phyloP scores from a whole-genome alignment of 192 early-diverging fungal species.

The Coemansia aciculifera region DNA sequence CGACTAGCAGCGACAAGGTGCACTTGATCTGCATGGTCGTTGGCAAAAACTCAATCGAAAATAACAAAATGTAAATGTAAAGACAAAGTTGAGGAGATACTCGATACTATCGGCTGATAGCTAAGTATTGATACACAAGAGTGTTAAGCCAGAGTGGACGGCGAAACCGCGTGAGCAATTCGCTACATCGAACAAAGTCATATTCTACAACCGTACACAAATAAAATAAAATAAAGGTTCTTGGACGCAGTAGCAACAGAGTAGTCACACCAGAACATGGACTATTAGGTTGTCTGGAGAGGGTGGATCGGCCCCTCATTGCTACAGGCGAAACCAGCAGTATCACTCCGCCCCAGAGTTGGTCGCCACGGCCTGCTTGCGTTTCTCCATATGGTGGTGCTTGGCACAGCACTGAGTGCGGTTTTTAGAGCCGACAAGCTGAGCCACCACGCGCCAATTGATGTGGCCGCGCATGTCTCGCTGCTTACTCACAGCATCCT shows the following conservation, averaged over 20 bases:
- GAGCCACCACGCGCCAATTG: constrained; percentile 4
- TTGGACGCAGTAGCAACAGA: not conserved
- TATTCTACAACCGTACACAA: not conserved
- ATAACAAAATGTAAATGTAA: not conserved
- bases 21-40: constrained; percentile 5
- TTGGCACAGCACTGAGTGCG: not conserved
- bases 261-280: not conserved
- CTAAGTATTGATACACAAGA: not conserved
- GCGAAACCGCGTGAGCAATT: constrained; percentile 3
- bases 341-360: not conserved
- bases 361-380: not conserved
- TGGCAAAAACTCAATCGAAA: not conserved
- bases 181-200: constrained; percentile 4
- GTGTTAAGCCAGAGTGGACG: not conserved
- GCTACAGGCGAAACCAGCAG: not conserved
- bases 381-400: not conserved
- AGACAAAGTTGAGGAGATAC: not conserved
- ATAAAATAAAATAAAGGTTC: not conserved
- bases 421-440: not conserved
- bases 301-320: not conserved
- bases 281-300: not conserved
- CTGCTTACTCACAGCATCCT: constrained; percentile 1
- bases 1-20: constrained; percentile 1
- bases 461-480: not conserved
- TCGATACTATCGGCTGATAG: not conserved